Evolutionary conservation across 1,139 yeast species (phyloP), one percentile per base, ranked within the genome.

Genomic region (Kodamaea arcana): DNA sequence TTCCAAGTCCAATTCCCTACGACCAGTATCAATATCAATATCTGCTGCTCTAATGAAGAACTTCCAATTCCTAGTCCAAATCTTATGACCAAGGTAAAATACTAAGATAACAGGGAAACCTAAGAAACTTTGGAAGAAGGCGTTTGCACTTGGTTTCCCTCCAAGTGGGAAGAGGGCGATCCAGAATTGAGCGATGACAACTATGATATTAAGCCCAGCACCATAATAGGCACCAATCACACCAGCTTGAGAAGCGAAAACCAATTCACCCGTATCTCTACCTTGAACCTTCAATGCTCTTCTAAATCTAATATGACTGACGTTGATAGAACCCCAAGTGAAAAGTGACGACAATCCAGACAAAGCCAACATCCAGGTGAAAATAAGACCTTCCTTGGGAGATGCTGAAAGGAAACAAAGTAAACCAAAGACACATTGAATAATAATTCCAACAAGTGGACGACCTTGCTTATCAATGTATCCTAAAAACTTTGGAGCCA

Each of bases 401-500:
- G 60, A 52, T 4, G 67, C 67, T 13, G 70, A 69, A 30, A 65
- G 56, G 43, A 66, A 65, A 33, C 70, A 63, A 30, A 68, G 54
- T 30, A 65, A 53, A 4, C 71, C 73, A 46, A 65, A 56, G 4
- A 56, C 43, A 33, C 75, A 61, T 29, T 85, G 78, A 32, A 74
- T 59, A 10, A 69, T 56, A 50, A 83, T 75, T 27, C 85, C 90
- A 34, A 72, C 75, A 42, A 82, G 63, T 26, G 94, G 95, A 59
- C 94, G 75, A 42, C 90, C 92, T 31, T 62, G 56, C 50, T 78
- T 78, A 58, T 85, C 94, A 50, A 84, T 75, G 62, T 83, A 86
- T 44, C 80, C 83, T 38, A 80, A 73, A 47, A 75, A 62, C 51
- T 71, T 69, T 47, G 96, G 96, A 17, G 94, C 90, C 57, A 77